These are phyloP conservation scores for Helianthus tuberosus DNA, from an alignment of 129 eudicot species.

Conservation along the genomic window DNA sequence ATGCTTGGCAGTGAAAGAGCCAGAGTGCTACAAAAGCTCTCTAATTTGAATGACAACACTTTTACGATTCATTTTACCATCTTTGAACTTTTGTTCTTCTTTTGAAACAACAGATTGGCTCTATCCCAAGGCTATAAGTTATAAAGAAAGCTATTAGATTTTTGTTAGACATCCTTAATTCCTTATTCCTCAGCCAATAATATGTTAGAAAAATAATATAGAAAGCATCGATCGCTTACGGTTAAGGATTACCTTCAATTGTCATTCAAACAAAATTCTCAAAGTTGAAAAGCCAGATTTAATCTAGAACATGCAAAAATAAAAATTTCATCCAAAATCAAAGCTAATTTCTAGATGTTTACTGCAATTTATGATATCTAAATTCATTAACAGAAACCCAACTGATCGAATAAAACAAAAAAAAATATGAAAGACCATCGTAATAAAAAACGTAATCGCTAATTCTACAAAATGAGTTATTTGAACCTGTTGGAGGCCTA, in stretches of 20 bases:
- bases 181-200: constrained; percentile 7
- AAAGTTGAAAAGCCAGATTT: too few relatives aligned
- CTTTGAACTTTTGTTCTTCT: constrained; percentile 66
- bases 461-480: too few relatives aligned
- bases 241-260: constrained; percentile 34
- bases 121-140: constrained; percentile 67
- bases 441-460: too few relatives aligned
- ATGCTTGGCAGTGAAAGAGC: constrained; percentile 70
- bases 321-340: too few relatives aligned
- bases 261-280: too few relatives aligned
- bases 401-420: too few relatives aligned
- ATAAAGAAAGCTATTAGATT: constrained; percentile 15
- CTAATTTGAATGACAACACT: constrained; percentile 68
- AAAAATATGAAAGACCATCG: too few relatives aligned
- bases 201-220: not conserved
- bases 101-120: constrained; percentile 75
- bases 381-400: too few relatives aligned
- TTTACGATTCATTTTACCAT: constrained; percentile 57
- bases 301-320: too few relatives aligned
- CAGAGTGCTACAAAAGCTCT: constrained; percentile 84
- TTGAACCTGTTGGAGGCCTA: too few relatives aligned
- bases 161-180: constrained; percentile 9
- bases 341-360: too few relatives aligned
- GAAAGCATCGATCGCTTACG: constrained; percentile 60
- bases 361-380: too few relatives aligned